phyloP scores from a whole-genome alignment of 495 filamentous ascomycete genomes.

The Penicillium pancosmium region DNA sequence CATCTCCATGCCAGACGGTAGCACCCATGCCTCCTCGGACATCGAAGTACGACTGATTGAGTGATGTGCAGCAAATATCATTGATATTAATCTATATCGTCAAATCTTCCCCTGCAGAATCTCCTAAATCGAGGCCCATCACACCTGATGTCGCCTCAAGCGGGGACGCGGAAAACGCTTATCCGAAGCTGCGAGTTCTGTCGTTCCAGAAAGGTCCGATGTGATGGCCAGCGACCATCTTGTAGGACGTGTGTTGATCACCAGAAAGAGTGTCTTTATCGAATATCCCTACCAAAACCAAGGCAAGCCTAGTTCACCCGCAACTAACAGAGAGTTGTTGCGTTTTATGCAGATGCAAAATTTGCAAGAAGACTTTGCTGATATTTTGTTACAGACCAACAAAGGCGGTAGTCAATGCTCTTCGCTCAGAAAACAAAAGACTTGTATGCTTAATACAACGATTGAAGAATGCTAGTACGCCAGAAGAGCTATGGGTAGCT shows the following conservation, averaged over 20 bases:
- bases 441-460: background rate
- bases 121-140: background rate
- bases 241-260: slow-evolving; percentile 6
- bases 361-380: background rate
- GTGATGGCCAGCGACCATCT: slow-evolving; percentile 3
- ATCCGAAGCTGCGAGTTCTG: slow-evolving; percentile 11
- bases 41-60: too few species aligned
- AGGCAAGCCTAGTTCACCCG: background rate
- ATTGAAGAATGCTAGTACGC: background rate
- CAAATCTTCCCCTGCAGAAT: background rate
- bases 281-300: slow-evolving; percentile 4
- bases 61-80: background rate
- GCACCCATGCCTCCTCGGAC: background rate
- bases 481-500: background rate
- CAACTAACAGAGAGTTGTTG: background rate
- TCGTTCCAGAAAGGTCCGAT: slow-evolving; percentile 9
- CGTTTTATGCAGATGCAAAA: background rate
- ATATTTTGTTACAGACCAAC: slow-evolving; percentile 1
- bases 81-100: background rate
- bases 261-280: slow-evolving; percentile 6
- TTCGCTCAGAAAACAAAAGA: background rate
- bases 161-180: background rate
- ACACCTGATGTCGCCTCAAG: background rate
- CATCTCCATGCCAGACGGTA: background rate
- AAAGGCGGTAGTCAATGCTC: background rate